phyloP scores from a whole-genome alignment of 1,139 yeast species.

The Lodderomyces pseudojiufengensis region DNA sequence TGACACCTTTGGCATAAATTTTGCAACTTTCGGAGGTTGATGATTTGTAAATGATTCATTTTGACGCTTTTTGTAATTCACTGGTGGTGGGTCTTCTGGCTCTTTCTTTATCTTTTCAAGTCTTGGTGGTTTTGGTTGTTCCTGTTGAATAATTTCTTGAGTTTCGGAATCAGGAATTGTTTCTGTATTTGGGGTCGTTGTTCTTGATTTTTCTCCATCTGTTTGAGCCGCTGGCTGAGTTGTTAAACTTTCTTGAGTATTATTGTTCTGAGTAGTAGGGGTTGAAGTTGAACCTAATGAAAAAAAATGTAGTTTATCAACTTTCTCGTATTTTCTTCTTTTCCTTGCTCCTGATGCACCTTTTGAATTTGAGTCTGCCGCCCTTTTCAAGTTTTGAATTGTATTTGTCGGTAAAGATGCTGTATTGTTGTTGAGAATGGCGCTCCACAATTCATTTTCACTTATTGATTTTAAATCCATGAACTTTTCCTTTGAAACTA shows the following conservation, averaged over 20 bases:
- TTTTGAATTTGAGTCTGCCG: conserved; percentile 6
- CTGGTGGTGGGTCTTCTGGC: neutral
- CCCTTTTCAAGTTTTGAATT: conserved; percentile 5
- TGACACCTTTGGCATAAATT: conserved; percentile 17
- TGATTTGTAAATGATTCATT: conserved; percentile 1
- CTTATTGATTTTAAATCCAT: conserved; percentile 5
- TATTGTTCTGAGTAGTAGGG: too few species aligned
- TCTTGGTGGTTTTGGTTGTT: neutral
- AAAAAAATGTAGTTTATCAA: conserved; percentile 32
- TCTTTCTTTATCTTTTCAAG: neutral
- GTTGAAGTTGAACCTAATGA: conserved; percentile 19
- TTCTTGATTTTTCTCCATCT: too few species aligned
- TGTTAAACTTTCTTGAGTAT: neutral
- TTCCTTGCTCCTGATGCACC: conserved; percentile 18
- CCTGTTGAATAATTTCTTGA: neutral
- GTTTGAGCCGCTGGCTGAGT: neutral
- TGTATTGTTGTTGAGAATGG: conserved; percentile 8
- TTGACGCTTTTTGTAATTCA: conserved; percentile 5
- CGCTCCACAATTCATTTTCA: conserved; percentile 11
- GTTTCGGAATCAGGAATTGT: neutral
- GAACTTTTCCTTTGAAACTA: conserved; percentile 4
- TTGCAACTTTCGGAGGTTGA: conserved; percentile 12
- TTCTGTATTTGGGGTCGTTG: neutral
- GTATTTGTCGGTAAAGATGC: conserved; percentile 9
- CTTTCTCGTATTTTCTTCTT: conserved; percentile 31